Evolutionary conservation across 345 rosid genomes (phyloP), one percentile per base, ranked within the genome.

Genomic region (Citrus unshiu): DNA sequence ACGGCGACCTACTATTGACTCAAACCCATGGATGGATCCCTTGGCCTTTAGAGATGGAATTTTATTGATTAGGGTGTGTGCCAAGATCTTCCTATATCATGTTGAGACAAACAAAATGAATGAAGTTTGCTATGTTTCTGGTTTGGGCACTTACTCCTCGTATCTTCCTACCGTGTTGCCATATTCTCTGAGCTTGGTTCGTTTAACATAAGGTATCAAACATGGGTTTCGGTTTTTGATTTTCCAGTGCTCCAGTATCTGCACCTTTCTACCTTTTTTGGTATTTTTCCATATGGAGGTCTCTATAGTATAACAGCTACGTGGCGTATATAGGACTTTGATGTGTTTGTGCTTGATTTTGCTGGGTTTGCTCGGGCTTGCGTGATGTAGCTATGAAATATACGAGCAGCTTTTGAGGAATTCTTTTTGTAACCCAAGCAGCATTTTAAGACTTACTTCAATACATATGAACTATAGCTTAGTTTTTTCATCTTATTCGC

Each of bases 21-120:
- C 22, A 43, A 30, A 13, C 13, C 75, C 83, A 6, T 82, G 87
- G 86, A 58, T 84, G 68, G 86, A 84, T 77, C 89, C 88, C 4
- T 58, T 88, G 66, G 85, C 90, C 35, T 82, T 85, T 61, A 77
- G 69, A 77, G 88, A 88, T 25, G 87, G 84, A 22, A 59, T 72
- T n/a, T 37, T 84, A 30, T 29, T 86, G n/a, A 57, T 82, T 73
- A 88, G 83, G 73, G 85, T 84, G n/a, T 61, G 77, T 7, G 32
- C 29, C 24, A 74, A 54, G 6, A 63, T 88, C 71, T 60, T 76
- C 78, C 65, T 79, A 9, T 84, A 84, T 57, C 32, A 77, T 46
- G n/a, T 84, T 27, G 78, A 68, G 56, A 61, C 43, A 4, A 72
- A 76, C 29, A 70, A 59, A 79, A 67, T 85, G 82, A 63, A 74